Conservation (phyloP, 192 early-diverging fungal species). For the Rhizoclosmatium globosum region DNA sequence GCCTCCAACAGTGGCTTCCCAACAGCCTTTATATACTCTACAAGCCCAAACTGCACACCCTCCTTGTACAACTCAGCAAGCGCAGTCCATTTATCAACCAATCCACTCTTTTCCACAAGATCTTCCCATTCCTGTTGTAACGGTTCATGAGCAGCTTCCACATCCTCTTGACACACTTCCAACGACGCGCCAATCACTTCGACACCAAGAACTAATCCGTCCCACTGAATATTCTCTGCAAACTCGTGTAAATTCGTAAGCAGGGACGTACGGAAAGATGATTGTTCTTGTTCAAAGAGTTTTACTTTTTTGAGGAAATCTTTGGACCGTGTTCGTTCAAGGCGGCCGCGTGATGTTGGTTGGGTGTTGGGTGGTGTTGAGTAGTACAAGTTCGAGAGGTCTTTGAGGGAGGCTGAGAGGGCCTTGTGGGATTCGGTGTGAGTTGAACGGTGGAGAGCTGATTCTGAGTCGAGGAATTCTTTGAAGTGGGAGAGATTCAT, state of each 20-base stretch:
- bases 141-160: constrained; percentile 4
- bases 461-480: constrained; percentile 20
- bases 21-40: constrained; percentile 28
- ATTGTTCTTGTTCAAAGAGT: constrained; percentile 6
- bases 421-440: neutral
- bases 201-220: constrained; percentile 26
- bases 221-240: constrained; percentile 34
- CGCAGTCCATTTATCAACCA: neutral
- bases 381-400: neutral
- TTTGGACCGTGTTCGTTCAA: constrained; percentile 9
- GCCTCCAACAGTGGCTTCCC: constrained; percentile 10
- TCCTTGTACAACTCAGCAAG: neutral
- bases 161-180: constrained; percentile 24
- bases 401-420: neutral
- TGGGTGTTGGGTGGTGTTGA: neutral
- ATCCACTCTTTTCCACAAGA: neutral
- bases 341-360: constrained; percentile 7
- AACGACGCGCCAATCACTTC: constrained; percentile 34
- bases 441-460: neutral
- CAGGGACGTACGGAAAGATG: constrained; percentile 8
- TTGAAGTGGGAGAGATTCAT: constrained; percentile 14
- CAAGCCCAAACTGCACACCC: constrained; percentile 22
- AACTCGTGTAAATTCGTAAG: constrained; percentile 8
- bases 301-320: constrained; percentile 12
- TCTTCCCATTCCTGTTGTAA: constrained; percentile 5